A percentile compares a stretch with the other conserved stretches of the same genome.
Evolutionary conservation across 495 filamentous ascomycete species (phyloP).

Genomic region (Penicillium bovifimosum): DNA sequence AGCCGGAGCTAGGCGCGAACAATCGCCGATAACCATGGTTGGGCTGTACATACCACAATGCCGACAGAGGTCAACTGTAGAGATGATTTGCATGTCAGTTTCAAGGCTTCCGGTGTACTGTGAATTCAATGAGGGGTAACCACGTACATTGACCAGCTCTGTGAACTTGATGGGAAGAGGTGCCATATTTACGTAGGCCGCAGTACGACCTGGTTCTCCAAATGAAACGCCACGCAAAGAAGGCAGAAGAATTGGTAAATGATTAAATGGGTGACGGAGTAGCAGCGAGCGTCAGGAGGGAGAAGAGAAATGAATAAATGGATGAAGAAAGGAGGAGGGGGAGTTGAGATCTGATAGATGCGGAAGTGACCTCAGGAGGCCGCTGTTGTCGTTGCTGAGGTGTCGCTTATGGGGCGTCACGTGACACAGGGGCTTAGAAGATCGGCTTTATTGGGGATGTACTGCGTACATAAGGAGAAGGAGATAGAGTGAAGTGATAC

Average conservation of each 20-base stretch:
- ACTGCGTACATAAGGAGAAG: background rate
- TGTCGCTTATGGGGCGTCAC: constrained; percentile 44
- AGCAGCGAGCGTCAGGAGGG: constrained; percentile 12
- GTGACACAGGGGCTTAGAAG: constrained; percentile 24
- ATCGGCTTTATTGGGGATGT: background rate
- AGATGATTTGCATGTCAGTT: constrained; percentile 21
- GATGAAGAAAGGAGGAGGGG: constrained; percentile 15
- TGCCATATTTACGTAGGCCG: constrained; percentile 58
- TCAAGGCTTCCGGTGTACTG: background rate
- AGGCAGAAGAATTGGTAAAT: constrained; percentile 25
- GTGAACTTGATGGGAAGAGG: constrained; percentile 90
- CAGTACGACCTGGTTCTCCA: constrained; percentile 47
- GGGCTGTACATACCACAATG: constrained; percentile 62
- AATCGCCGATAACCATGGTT: constrained; percentile 6
- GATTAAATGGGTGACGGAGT: constrained; percentile 15
- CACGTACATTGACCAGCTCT: constrained; percentile 79
- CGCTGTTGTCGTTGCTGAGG: constrained; percentile 42
- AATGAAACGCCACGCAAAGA: constrained; percentile 42
- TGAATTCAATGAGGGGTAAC: constrained; percentile 6
- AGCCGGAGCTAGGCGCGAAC: constrained; percentile 16
- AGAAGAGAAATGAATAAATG: constrained; percentile 14
- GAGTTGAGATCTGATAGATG: constrained; percentile 20
- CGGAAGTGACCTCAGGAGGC: constrained; percentile 45
- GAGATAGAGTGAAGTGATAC: background rate
- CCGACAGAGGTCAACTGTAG: constrained; percentile 67